These are phyloP conservation scores for Linum usitatissimum DNA, from an alignment of 345 rosid species.

Conservation along the genomic window DNA sequence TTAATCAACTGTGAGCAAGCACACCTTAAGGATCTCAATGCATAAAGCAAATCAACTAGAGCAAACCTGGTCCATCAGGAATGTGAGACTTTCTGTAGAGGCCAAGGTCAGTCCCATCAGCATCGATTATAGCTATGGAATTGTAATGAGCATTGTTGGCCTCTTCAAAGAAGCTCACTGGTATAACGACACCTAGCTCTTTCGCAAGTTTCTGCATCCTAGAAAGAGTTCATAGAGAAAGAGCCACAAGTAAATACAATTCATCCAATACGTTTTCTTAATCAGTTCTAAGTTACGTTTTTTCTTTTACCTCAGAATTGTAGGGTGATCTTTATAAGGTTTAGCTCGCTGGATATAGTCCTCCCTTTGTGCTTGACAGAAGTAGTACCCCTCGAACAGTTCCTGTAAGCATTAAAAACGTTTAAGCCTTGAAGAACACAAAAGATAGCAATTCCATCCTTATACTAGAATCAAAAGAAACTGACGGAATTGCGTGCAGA, in stretches of 20 bases:
- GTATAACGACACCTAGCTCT: conserved; percentile 81
- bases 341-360: conserved; percentile 66
- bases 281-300: background rate
- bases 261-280: conserved; percentile 4
- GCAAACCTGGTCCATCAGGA: conserved; percentile 92
- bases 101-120: conserved; percentile 89
- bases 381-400: conserved; percentile 91
- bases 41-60: conserved; percentile 6
- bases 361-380: conserved; percentile 95
- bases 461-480: background rate
- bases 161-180: conserved; percentile 92
- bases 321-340: conserved; percentile 75
- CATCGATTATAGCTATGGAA: conserved; percentile 77
- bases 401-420: conserved; percentile 37
- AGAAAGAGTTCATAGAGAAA: conserved; percentile 5
- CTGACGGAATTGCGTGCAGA: background rate
- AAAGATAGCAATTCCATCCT: background rate
- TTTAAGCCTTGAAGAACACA: background rate
- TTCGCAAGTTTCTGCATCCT: conserved; percentile 87
- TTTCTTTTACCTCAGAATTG: conserved; percentile 48
- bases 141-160: conserved; percentile 89
- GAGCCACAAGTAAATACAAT: background rate
- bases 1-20: conserved; percentile 7
- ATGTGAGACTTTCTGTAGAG: conserved; percentile 92
- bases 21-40: conserved; percentile 8